Percentiles rank a stretch among this genome's conserved stretches.
These are phyloP conservation scores for Ophiostoma populinum DNA, from an alignment of 2,329 filamentous ascomycete genomes.

Conservation along the genomic window DNA sequence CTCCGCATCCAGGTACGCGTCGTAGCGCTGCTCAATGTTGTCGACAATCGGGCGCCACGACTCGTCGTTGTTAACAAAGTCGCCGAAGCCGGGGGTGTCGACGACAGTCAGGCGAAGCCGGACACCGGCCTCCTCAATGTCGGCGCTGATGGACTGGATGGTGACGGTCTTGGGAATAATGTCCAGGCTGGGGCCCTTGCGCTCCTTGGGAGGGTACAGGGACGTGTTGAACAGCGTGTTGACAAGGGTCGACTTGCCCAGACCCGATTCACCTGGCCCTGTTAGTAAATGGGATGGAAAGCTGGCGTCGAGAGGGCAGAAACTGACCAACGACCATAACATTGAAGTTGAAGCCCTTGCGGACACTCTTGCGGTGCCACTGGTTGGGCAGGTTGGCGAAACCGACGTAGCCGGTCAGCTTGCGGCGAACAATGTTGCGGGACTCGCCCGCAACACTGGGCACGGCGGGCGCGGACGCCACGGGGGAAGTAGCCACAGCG, in stretches of 20 bases:
- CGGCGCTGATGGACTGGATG: constrained; percentile 86
- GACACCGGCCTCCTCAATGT: constrained; percentile 97
- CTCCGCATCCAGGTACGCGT: constrained; percentile 95
- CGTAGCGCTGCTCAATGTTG: constrained; percentile 98
- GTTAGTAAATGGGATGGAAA: not conserved
- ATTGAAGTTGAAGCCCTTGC: constrained; percentile 99
- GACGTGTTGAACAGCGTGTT: constrained; percentile 99
- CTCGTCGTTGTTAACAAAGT: constrained; percentile 99
- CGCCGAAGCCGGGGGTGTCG: constrained; percentile 93
- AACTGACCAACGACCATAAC: constrained; percentile 97
- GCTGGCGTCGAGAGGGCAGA: not conserved
- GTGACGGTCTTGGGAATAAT: constrained; percentile 97
- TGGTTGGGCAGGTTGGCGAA: constrained; percentile 98
- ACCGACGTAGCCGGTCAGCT: constrained; percentile 94
- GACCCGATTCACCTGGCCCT: constrained; percentile 76
- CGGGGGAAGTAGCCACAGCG: no score
- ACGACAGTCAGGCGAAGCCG: constrained; percentile 92
- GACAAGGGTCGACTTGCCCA: constrained; percentile 97
- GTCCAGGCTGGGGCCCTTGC: constrained; percentile 90
- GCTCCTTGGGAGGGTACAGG: constrained; percentile 95
- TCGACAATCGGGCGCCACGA: constrained; percentile 98
- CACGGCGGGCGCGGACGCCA: no score
- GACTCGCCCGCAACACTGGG: constrained; percentile 52
- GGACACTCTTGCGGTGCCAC: constrained; percentile 99
- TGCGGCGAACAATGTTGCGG: constrained; percentile 94